These are phyloP conservation scores for Taphrina flavorubra DNA, from an alignment of 1,139 yeast species.

Conservation along the genomic window DNA sequence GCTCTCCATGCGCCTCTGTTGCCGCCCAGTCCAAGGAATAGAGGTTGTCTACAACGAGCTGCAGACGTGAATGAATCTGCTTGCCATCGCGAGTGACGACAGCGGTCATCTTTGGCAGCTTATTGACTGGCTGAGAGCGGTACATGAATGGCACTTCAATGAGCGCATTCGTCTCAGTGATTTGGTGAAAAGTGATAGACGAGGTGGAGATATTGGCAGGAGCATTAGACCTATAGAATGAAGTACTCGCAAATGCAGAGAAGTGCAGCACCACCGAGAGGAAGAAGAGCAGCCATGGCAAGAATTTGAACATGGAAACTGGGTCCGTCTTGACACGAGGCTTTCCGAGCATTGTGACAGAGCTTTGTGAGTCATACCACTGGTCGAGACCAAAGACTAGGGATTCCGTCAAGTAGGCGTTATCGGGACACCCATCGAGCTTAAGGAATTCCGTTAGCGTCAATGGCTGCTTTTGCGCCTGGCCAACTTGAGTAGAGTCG, in stretches of 20 bases:
- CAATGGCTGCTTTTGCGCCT: neutral
- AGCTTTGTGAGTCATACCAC: neutral
- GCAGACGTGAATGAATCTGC: conserved; percentile 12
- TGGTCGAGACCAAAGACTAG: neutral
- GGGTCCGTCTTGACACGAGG: neutral
- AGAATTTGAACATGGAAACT: neutral
- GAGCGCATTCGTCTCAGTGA: conserved; percentile 25
- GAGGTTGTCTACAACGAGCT: conserved; percentile 34
- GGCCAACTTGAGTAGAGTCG: neutral
- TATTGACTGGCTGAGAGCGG: neutral
- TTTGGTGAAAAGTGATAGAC: conserved; percentile 15
- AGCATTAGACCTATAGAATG: neutral
- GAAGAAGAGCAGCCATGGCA: conserved; percentile 7
- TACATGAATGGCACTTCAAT: conserved; percentile 10
- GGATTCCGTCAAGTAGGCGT: neutral
- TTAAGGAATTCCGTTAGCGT: neutral
- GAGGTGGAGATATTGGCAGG: conserved; percentile 2
- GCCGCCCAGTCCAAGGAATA: conserved; percentile 28
- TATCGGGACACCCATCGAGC: neutral
- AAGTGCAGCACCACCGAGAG: neutral
- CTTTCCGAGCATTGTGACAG: neutral
- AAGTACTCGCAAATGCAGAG: neutral
- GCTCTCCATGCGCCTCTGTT: conserved; percentile 20
- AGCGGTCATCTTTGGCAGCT: conserved; percentile 10
- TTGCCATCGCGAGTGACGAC: conserved; percentile 12